Percentiles rank a stretch among this genome's conserved stretches.
Conservation (phyloP, 371 early-diverging fungal species). For the Syncephalastrum contaminatum region DNA sequence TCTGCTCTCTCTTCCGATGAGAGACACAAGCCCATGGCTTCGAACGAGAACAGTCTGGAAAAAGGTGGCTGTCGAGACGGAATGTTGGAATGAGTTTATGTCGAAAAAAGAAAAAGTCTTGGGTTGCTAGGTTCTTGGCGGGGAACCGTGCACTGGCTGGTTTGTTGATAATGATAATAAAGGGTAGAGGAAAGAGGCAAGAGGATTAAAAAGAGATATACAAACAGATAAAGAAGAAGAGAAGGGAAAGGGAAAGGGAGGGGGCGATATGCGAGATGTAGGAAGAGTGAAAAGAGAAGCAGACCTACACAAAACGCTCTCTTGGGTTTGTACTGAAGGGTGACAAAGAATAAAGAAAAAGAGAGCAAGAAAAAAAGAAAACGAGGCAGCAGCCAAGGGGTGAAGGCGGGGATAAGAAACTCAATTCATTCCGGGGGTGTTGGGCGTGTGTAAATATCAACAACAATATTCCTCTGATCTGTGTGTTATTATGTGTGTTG, state of each 20-base stretch:
- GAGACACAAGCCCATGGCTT: slow-evolving; percentile 64
- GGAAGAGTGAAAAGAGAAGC: slow-evolving; percentile 7
- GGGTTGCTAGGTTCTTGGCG: too few relatives aligned
- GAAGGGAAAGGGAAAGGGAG: background rate
- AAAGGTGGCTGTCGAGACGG: slow-evolving; percentile 12
- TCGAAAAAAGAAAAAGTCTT: background rate
- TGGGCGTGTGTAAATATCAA: too few relatives aligned
- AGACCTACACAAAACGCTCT: too few relatives aligned
- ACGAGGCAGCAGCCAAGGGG: too few relatives aligned
- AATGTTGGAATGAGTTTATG: slow-evolving; percentile 9
- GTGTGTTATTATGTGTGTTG: too few relatives aligned
- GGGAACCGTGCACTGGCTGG: background rate
- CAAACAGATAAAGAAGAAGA: background rate
- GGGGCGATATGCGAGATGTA: background rate
- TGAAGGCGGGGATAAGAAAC: too few relatives aligned
- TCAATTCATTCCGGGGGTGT: too few relatives aligned
- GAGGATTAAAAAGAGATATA: background rate
- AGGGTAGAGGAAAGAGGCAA: slow-evolving; percentile 2
- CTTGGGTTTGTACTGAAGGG: background rate
- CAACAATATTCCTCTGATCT: too few relatives aligned
- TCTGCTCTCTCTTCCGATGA: slow-evolving; percentile 63
- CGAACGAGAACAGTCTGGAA: slow-evolving; percentile 12
- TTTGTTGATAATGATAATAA: background rate
- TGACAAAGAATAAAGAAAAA: slow-evolving; percentile 2
- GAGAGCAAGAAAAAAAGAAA: slow-evolving; percentile 2